Evolutionary conservation across 2,329 filamentous ascomycete genomes (phyloP).

Genomic region (Penicillium sp.): DNA sequence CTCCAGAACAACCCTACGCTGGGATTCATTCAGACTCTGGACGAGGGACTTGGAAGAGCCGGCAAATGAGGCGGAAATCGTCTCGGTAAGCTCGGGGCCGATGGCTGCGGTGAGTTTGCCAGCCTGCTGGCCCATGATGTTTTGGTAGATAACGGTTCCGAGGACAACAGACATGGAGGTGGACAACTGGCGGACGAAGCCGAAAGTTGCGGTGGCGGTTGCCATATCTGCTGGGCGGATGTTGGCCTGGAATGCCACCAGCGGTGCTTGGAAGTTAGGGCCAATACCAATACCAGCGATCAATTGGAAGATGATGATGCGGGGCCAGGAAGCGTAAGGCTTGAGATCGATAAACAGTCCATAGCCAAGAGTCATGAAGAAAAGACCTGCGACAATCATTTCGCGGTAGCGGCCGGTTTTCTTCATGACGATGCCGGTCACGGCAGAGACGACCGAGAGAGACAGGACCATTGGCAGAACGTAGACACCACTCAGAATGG

Average conservation of each 20-base stretch:
- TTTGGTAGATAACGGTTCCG: slow-evolving; percentile 56
- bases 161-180: slow-evolving; percentile 63
- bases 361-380: slow-evolving; percentile 66
- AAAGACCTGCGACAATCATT: slow-evolving; percentile 63
- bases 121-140: slow-evolving; percentile 40
- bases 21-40: slow-evolving; percentile 33
- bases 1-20: slow-evolving; percentile 43
- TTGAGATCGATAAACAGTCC: slow-evolving; percentile 66
- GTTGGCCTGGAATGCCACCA: slow-evolving; percentile 67
- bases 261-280: slow-evolving; percentile 65
- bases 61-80: slow-evolving; percentile 38
- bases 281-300: slow-evolving; percentile 65
- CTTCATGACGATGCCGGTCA: slow-evolving; percentile 70
- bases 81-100: slow-evolving; percentile 31
- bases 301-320: slow-evolving; percentile 60
- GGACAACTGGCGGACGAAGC: slow-evolving; percentile 63
- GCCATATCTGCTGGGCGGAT: slow-evolving; percentile 65
- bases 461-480: slow-evolving; percentile 71
- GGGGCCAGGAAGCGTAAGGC: slow-evolving; percentile 57
- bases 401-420: slow-evolving; percentile 71
- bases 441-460: slow-evolving; percentile 66
- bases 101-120: slow-evolving; percentile 33
- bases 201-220: slow-evolving; percentile 65
- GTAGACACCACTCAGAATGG: slow-evolving; percentile 75
- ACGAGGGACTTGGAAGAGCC: slow-evolving; percentile 42